Evolutionary conservation across 257 asterid genomes (phyloP).

Genomic region (Ocimum tenuiflorum): DNA sequence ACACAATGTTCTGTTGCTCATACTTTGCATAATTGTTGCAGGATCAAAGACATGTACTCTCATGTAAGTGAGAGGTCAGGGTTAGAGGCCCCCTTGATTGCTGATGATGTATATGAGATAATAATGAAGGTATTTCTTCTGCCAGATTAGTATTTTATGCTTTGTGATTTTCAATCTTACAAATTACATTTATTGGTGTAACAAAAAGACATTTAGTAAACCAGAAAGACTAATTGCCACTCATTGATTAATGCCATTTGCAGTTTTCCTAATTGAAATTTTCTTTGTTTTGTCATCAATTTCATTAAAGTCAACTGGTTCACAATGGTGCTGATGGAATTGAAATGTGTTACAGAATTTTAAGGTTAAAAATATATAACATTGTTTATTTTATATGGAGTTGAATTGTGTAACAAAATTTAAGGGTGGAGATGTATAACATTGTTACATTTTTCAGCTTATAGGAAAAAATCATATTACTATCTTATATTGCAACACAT

Average conservation of each 20-base stretch:
- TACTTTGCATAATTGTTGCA: constrained; percentile 21
- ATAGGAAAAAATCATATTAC: neutral
- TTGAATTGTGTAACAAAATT: neutral
- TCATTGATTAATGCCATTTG: neutral
- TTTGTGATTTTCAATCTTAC: neutral
- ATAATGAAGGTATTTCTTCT: constrained; percentile 61
- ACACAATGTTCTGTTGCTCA: neutral
- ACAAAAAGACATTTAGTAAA: neutral
- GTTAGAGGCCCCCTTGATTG: constrained; percentile 65
- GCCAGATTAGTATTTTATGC: neutral
- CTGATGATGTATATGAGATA: constrained; percentile 82
- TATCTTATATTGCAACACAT: neutral
- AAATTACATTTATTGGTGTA: neutral
- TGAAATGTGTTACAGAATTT: too few species aligned
- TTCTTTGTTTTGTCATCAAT: neutral
- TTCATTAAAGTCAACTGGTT: neutral
- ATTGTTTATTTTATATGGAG: too few species aligned
- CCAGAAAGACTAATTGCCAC: neutral
- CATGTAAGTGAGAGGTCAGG: constrained; percentile 87
- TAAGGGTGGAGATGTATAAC: neutral
- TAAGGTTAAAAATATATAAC: too few species aligned
- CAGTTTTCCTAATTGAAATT: neutral
- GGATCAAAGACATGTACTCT: constrained; percentile 75
- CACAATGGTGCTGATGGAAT: neutral
- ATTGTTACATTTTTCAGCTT: neutral